Base-by-base conservation (phyloP, 306 rosid species). In the Castanea mollissima region DNA sequence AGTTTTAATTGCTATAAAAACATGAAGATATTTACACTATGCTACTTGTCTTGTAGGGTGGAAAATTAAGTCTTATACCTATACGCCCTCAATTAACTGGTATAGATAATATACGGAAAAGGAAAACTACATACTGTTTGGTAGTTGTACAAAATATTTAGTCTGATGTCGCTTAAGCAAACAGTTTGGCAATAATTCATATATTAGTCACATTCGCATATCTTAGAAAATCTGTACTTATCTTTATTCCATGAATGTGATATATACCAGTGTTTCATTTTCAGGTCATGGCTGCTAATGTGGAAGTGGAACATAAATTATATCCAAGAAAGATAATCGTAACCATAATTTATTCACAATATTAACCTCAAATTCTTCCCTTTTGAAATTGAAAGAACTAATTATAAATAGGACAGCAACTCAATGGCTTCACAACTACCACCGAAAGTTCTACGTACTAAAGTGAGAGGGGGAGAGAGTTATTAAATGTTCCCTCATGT, bases 1-100 rank as follows among this genome's bases (percentile, higher is more conserved):
- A 18, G 69, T 19, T 78, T 71, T 80, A 71, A 88, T 81, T 86
- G 87, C 79, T 1, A 38, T 38, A 1, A 18, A 20, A 79, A 57
- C 81, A 57, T 41, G 69, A 46, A 10, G 63, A 74, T 84, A 54
- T 44, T 65, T 7, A 38, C 44, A 15, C 32, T 38, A 59, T 58
- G 74, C 76, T 71, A 62, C 60, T 55, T 11, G 9, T 63, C 56
- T 55, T 63, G 73, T 10, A 41, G 52, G 29, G 58, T 64, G 34
- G 59, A 49, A 58, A 79, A 74, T 74, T 21, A 13, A 23, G 7
- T 10, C 10, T 38, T 38, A 10, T 38, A 38, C 44, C 44, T 2
- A 38, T 7, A 38, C 46, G 46, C 46, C 46, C 11, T 38, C 46
- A 7, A 8, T 38, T 38, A 38, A 38, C 11, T 7, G 11, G 46